phyloP scores from a whole-genome alignment of 2,329 filamentous ascomycete species.

The Calonectria pauciramosa region DNA sequence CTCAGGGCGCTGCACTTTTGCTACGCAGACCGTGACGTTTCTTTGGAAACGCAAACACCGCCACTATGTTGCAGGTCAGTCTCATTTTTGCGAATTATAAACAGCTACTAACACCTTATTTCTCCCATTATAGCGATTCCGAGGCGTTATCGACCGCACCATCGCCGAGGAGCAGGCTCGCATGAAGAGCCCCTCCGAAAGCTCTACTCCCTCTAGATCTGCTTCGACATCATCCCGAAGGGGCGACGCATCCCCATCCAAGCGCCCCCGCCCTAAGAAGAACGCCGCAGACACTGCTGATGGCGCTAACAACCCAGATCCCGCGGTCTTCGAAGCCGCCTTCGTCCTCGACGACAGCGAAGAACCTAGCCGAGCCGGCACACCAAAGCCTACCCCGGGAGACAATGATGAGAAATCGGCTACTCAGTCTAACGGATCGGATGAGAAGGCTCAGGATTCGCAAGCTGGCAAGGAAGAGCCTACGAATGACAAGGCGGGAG shows the following conservation, averaged over 20 bases:
- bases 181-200: constrained; percentile 69
- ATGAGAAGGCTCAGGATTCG: constrained; percentile 32
- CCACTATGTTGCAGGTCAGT: constrained; percentile 32
- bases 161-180: constrained; percentile 94
- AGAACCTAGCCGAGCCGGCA: constrained; percentile 71
- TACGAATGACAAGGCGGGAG: constrained; percentile 38
- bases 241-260: constrained; percentile 52
- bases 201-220: constrained; percentile 58
- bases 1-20: constrained; percentile 11
- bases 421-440: constrained; percentile 32
- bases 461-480: constrained; percentile 31
- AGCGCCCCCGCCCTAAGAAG: constrained; percentile 57
- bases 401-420: constrained; percentile 50
- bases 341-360: constrained; percentile 91
- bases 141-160: constrained; percentile 86
- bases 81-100: neutral
- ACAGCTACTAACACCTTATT: neutral
- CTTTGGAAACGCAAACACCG: neutral
- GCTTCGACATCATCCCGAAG: constrained; percentile 55
- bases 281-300: constrained; percentile 53
- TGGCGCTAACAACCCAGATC: constrained; percentile 74
- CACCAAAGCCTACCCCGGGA: constrained; percentile 63
- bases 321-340: constrained; percentile 87
- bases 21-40: constrained; percentile 6
- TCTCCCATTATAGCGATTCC: constrained; percentile 72